Percentiles rank a stretch among this genome's conserved stretches.
Evolutionary conservation across 2,329 filamentous ascomycete genomes (phyloP).

Genomic region (Penicillium sp.): DNA sequence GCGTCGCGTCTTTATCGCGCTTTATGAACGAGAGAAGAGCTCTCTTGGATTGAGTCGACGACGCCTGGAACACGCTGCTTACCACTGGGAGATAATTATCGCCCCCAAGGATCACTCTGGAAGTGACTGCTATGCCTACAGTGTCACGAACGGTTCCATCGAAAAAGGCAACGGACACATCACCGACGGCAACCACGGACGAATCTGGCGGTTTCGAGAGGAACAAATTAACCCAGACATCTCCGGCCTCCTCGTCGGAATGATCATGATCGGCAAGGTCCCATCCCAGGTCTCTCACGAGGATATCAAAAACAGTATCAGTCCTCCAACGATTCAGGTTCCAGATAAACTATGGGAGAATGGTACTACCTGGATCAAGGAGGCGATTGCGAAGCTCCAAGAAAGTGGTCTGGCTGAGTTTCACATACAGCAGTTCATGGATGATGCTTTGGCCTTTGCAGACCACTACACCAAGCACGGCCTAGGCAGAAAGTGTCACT

Average conservation of each 20-base stretch:
- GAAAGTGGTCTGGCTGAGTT: neutral
- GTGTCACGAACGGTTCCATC: conserved; percentile 10
- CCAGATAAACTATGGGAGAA: neutral
- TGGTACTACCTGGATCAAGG: conserved; percentile 1
- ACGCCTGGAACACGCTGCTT: conserved; percentile 8
- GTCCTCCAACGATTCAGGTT: neutral
- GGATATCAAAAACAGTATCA: neutral
- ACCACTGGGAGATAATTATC: conserved; percentile 18
- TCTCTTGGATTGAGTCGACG: conserved; percentile 4
- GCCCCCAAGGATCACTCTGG: conserved; percentile 4
- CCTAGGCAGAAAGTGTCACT: neutral
- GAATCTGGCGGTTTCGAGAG: conserved; percentile 10
- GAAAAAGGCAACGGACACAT: neutral
- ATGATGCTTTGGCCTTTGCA: neutral
- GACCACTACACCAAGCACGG: neutral
- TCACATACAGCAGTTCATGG: conserved; percentile 1
- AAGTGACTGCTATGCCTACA: conserved; percentile 7
- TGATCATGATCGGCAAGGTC: conserved; percentile 14
- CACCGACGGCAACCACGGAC: conserved; percentile 5
- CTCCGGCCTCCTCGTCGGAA: conserved; percentile 5
- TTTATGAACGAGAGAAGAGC: conserved; percentile 4
- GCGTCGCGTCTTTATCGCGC: neutral
- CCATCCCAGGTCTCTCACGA: neutral
- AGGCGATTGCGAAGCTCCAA: conserved; percentile 2
- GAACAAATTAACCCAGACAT: conserved; percentile 3